Conservation (phyloP, 139 green algal genomes). For the Bryopsis sp. region DNA sequence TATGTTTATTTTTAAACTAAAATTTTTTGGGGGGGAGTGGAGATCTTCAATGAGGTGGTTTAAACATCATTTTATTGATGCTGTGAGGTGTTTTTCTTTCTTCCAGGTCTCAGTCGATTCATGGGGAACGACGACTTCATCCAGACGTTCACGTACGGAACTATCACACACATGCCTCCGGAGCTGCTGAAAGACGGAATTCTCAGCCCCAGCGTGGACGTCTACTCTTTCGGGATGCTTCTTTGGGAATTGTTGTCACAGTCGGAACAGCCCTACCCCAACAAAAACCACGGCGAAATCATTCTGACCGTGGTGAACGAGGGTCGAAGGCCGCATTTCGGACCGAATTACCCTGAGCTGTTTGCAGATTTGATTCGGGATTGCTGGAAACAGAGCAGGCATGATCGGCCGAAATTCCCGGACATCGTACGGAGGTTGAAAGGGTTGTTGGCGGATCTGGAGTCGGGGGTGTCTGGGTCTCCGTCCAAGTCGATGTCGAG, state of each 20-base stretch:
- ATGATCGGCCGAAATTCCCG: background rate
- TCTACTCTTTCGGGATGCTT: slow-evolving; percentile 35
- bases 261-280: background rate
- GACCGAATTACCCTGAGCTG: background rate
- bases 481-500: too few species aligned
- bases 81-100: too few species aligned
- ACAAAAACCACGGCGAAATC: slow-evolving; percentile 15
- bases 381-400: slow-evolving; percentile 7
- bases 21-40: background rate
- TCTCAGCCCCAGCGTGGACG: slow-evolving; percentile 21
- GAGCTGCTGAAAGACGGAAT: slow-evolving; percentile 28
- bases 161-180: slow-evolving; percentile 28
- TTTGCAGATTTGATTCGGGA: background rate
- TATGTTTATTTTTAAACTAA: background rate
- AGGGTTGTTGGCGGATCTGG: too few species aligned
- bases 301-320: background rate
- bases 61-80: too few species aligned
- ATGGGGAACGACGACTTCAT: background rate
- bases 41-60: too few species aligned
- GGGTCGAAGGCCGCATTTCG: background rate
- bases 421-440: background rate
- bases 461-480: too few species aligned
- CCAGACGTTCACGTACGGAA: slow-evolving; percentile 7
- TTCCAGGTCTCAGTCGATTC: background rate
- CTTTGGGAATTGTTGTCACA: slow-evolving; percentile 25